Percentiles rank a stretch among this genome's conserved stretches.
phyloP scores from a whole-genome alignment of 345 rosid species.

The Sisymbrium altissimum region DNA sequence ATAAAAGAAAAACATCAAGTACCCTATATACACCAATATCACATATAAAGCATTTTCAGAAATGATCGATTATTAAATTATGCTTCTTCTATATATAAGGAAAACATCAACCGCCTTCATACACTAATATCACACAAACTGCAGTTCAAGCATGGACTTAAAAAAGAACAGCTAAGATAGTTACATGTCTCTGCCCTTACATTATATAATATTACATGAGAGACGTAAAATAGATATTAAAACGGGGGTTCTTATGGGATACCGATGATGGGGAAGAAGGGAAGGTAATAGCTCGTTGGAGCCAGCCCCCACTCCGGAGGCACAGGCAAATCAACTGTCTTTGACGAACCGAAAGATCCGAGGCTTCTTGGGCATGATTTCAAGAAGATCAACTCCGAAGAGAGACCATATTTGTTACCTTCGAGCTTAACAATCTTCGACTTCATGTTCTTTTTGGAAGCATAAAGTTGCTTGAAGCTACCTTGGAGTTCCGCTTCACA shows the following conservation, averaged over 20 bases:
- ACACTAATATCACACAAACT: constrained; percentile 23
- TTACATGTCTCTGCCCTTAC: constrained; percentile 12
- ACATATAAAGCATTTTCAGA: not conserved
- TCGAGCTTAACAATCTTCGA: constrained; percentile 45
- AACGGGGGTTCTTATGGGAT: constrained; percentile 49
- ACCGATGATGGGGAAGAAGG: constrained; percentile 84
- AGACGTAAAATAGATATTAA: not conserved
- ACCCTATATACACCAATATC: no score
- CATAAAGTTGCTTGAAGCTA: constrained; percentile 55
- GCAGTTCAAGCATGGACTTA: constrained; percentile 3
- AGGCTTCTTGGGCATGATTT: constrained; percentile 40
- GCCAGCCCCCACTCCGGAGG: constrained; percentile 90
- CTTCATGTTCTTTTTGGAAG: constrained; percentile 36
- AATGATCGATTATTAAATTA: not conserved
- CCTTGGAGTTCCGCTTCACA: constrained; percentile 67
- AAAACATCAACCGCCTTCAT: constrained; percentile 16
- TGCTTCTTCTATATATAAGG: not conserved
- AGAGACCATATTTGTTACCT: constrained; percentile 40
- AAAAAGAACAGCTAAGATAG: not conserved
- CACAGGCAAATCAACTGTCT: constrained; percentile 72
- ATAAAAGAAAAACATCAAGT: no score
- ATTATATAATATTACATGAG: constrained; percentile 3
- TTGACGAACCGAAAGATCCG: constrained; percentile 45
- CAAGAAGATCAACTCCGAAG: constrained; percentile 63
- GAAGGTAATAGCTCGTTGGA: constrained; percentile 75